A percentile compares a stretch with the other conserved stretches of the same genome.
These are phyloP conservation scores for Myxozyma mucilagina DNA, from an alignment of 805 yeast species.

Conservation along the genomic window DNA sequence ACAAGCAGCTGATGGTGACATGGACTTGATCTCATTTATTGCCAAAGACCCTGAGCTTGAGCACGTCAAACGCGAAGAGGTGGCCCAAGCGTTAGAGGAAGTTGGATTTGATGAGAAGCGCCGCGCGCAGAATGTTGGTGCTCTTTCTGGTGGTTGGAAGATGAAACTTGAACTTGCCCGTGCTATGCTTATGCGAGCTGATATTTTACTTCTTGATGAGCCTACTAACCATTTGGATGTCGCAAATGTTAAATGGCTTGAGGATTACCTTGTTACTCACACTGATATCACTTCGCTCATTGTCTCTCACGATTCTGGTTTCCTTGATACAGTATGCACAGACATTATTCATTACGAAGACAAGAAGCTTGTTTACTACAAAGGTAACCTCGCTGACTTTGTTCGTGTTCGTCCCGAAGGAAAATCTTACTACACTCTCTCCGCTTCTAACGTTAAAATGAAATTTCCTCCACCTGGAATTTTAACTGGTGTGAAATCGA, in stretches of 20 bases:
- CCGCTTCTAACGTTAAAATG: conserved; percentile 92
- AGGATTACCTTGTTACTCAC: conserved; percentile 79
- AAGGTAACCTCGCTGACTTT: conserved; percentile 91
- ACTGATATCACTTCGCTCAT: conserved; percentile 89
- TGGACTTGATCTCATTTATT: conserved; percentile 84
- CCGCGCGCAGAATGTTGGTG: conserved; percentile 86
- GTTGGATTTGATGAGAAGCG: conserved; percentile 94
- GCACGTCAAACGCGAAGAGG: conserved; percentile 59
- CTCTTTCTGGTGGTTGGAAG: conserved; percentile 98
- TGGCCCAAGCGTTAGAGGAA: conserved; percentile 69
- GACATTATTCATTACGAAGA: conserved; percentile 95
- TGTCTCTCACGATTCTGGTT: conserved; percentile 97
- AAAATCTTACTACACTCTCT: conserved; percentile 88
- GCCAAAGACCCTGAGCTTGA: conserved; percentile 82
- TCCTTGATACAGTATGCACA: conserved; percentile 92
- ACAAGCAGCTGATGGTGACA: conserved; percentile 91
- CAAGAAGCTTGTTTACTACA: conserved; percentile 90
- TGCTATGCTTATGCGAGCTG: conserved; percentile 97
- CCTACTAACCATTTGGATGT: conserved; percentile 99
- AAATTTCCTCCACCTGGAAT: conserved; percentile 98
- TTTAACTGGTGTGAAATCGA: conserved; percentile 93
- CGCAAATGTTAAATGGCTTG: conserved; percentile 87
- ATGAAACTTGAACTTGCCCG: conserved; percentile 98
- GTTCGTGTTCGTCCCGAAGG: conserved; percentile 95
- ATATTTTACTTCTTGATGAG: conserved; percentile 89